Evolutionary conservation across 371 early-diverging fungal genomes (phyloP).

Genomic region (Haplosporangium sp.): DNA sequence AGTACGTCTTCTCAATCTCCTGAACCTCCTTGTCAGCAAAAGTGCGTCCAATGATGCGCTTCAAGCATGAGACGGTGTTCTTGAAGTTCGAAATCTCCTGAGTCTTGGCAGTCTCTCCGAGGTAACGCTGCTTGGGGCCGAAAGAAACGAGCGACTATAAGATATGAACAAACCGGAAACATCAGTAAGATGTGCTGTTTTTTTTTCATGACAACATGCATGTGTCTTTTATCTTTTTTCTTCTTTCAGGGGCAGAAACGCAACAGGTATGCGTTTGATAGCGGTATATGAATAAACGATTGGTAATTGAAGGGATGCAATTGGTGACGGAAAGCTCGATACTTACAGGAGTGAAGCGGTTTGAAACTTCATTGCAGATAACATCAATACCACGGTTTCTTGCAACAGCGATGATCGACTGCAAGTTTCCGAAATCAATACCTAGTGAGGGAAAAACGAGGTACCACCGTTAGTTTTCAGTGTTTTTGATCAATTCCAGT

Average conservation of each 20-base stretch:
- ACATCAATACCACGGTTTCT: conserved; percentile 98
- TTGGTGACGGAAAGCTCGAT: not conserved
- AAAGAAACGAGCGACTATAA: conserved; percentile 84
- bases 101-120: conserved; percentile 97
- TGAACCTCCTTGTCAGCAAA: conserved; percentile 88
- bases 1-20: conserved; percentile 80
- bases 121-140: conserved; percentile 92
- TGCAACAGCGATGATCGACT: conserved; percentile 96
- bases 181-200: too few relatives aligned
- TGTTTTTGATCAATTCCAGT: conserved; percentile 6
- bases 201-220: not conserved
- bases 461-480: conserved; percentile 68
- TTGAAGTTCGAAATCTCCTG: conserved; percentile 95
- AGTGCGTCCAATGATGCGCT: conserved; percentile 96
- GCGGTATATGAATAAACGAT: too few relatives aligned
- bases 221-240: not conserved
- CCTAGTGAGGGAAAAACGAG: conserved; percentile 58
- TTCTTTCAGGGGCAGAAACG: conserved; percentile 2
- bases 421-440: conserved; percentile 96
- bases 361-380: conserved; percentile 96
- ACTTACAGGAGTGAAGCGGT: conserved; percentile 95
- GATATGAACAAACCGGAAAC: conserved; percentile 47
- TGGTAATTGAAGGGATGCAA: too few relatives aligned
- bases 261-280: too few relatives aligned
- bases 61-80: conserved; percentile 93